Evolutionary conservation across 2,329 filamentous ascomycete species (phyloP), one percentile per base, ranked within the genome.

Genomic region (Thermomyces lanuginosus): DNA sequence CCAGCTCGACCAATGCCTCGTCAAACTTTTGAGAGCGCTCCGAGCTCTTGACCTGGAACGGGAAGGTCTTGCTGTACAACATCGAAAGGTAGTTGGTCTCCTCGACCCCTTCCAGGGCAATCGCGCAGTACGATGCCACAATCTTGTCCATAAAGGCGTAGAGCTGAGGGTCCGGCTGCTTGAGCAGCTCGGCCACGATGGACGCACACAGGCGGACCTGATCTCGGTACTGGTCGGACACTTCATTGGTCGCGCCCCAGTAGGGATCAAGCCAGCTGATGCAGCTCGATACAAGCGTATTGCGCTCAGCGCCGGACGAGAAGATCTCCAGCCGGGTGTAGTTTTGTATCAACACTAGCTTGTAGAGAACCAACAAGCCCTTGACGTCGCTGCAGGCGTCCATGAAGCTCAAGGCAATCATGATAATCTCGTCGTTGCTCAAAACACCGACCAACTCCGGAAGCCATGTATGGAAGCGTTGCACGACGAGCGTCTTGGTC

Each of bases 391-490:
- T 70, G 55, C 84, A 93, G 1, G 89, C 82, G 45, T 93, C 83
- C 60, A 95, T 76, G 45, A 95, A 92, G 52, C 86, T 81, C 35
- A 91, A 80, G 21, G 84, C 82, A 36, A 93, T 77, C 42, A 92
- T 77, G 27, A 93, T 60, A 23, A 93, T 86, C 48, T 95, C 86
- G 41, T 83, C 76, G 0, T 76, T 73, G 3, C 67, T 69, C 45
- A 95, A 64, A 19, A 89, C 63, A 2, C 75, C 72, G 0, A 71
- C 64, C 6, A 98, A 69, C 46, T 95, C 86, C 0, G 89, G 86
- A n/a, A 98, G 61, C 89, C 89, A 98, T 0, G 80, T 79, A 46
- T 95, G 86, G 49, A 95, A 92, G 49, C 95, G 82, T 51, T 98
- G 89, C 8, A 95, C 83, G 2, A 91, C 74, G 26, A 98, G 61